These are phyloP conservation scores for Adansonia digitata DNA, from an alignment of 345 rosid species.

Conservation along the genomic window DNA sequence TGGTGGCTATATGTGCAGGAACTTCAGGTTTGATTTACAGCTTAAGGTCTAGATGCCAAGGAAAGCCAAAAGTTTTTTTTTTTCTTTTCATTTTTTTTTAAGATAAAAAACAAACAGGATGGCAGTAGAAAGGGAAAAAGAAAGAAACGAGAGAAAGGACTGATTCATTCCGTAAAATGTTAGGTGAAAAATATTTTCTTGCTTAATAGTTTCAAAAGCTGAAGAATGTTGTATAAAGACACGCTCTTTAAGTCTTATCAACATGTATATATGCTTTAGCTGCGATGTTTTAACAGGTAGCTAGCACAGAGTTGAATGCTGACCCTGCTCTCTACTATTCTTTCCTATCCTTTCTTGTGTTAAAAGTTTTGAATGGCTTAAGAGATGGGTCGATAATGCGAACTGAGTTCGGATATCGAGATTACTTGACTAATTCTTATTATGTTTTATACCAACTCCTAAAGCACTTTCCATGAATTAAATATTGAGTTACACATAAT, in stretches of 20 bases:
- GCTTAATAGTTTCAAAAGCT: not conserved
- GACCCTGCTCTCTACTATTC: too few species aligned
- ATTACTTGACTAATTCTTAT: too few species aligned
- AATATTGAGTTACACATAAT: too few species aligned
- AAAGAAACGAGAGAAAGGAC: not conserved
- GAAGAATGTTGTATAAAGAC: conserved; percentile 15
- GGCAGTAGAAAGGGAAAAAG: not conserved
- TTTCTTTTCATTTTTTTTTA: too few species aligned
- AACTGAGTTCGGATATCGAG: too few species aligned
- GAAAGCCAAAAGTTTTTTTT: too few species aligned
- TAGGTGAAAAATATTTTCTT: conserved; percentile 9
- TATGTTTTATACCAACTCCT: too few species aligned
- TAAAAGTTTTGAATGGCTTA: not conserved
- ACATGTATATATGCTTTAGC: too few species aligned
- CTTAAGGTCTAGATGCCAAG: not conserved
- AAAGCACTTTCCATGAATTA: too few species aligned
- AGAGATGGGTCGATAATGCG: not conserved
- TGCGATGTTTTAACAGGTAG: too few species aligned
- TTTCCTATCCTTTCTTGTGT: too few species aligned
- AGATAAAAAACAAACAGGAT: not conserved
- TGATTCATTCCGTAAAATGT: not conserved
- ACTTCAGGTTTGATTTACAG: not conserved
- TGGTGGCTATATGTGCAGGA: not conserved
- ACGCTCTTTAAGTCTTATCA: not conserved
- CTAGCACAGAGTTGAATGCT: not conserved